Evolutionary conservation across 352 stramenopile species (phyloP).

Genomic region (Globisporangium spinosum): DNA sequence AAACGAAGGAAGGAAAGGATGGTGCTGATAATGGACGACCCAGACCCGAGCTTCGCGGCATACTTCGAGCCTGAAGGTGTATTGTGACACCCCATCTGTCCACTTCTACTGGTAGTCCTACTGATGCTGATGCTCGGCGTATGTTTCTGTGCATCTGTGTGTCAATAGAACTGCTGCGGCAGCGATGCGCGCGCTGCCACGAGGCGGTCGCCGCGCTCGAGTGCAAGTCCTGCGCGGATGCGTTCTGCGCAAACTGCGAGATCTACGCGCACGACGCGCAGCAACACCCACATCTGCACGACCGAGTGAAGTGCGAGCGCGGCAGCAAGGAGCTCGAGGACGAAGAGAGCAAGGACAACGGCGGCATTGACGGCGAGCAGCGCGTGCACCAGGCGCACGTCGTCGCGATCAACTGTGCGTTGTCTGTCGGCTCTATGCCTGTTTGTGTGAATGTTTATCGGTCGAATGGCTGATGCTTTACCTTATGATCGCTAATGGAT

Average conservation of each 20-base stretch:
- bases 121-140: neutral
- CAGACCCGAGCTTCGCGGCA: constrained; percentile 37
- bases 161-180: constrained; percentile 42
- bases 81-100: constrained; percentile 2
- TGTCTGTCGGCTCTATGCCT: neutral
- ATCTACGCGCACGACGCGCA: constrained; percentile 35
- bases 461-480: neutral
- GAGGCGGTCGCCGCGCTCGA: constrained; percentile 35
- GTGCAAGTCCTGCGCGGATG: constrained; percentile 40
- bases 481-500: too few relatives aligned
- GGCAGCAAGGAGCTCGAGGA: constrained; percentile 19
- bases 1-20: neutral
- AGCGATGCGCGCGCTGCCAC: constrained; percentile 35
- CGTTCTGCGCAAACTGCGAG: constrained; percentile 50
- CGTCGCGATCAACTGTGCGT: constrained; percentile 40
- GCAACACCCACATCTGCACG: constrained; percentile 6
- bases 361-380: neutral
- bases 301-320: neutral
- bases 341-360: constrained; percentile 40
- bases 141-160: neutral
- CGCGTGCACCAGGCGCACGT: constrained; percentile 46
- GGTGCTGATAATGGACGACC: constrained; percentile 30
- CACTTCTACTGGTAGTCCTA: neutral
- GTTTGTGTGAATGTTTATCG: neutral
- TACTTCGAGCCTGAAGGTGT: constrained; percentile 30